Conservation (phyloP, 2,329 filamentous ascomycete species). For the Teratosphaeria nubilosa region DNA sequence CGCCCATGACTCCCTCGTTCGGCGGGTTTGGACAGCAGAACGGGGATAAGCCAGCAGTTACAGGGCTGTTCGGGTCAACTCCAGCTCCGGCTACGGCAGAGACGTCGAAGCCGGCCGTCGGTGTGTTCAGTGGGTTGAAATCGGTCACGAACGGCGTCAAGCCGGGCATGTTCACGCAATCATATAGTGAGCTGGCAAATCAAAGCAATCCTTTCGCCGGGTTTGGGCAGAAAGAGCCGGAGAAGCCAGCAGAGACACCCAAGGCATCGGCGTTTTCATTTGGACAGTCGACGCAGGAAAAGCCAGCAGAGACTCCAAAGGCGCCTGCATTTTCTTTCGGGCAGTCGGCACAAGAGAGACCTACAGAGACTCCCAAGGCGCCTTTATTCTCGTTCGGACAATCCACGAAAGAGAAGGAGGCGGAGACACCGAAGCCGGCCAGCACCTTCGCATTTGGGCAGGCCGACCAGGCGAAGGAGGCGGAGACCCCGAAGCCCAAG, state of each 20-base stretch:
- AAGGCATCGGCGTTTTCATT: slow-evolving; percentile 1
- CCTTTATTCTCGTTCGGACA: neutral
- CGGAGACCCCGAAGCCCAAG: slow-evolving; percentile 2
- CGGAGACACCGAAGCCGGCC: slow-evolving; percentile 3
- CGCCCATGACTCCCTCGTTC: slow-evolving; percentile 1
- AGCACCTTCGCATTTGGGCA: slow-evolving; percentile 6
- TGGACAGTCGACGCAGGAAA: neutral
- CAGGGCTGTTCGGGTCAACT: neutral
- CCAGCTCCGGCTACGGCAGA: neutral
- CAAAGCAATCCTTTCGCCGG: slow-evolving; percentile 3
- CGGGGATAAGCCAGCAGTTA: neutral
- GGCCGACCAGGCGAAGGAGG: slow-evolving; percentile 1
- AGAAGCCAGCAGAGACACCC: slow-evolving; percentile 1
- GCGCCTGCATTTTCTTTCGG: neutral
- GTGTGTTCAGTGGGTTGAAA: slow-evolving; percentile 3
- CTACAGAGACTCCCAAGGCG: slow-evolving; percentile 1
- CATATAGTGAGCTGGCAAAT: slow-evolving; percentile 4
- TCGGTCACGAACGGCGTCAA: slow-evolving; percentile 2
- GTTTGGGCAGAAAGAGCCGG: neutral
- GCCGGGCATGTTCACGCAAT: slow-evolving; percentile 6
- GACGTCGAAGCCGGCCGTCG: neutral
- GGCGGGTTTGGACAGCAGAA: slow-evolving; percentile 2
- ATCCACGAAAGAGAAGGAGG: neutral
- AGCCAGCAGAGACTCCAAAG: neutral
- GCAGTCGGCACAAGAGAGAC: slow-evolving; percentile 3